These are phyloP conservation scores for Gaeumannomyces tritici DNA, from an alignment of 2,329 filamentous ascomycete species.

Conservation along the genomic window DNA sequence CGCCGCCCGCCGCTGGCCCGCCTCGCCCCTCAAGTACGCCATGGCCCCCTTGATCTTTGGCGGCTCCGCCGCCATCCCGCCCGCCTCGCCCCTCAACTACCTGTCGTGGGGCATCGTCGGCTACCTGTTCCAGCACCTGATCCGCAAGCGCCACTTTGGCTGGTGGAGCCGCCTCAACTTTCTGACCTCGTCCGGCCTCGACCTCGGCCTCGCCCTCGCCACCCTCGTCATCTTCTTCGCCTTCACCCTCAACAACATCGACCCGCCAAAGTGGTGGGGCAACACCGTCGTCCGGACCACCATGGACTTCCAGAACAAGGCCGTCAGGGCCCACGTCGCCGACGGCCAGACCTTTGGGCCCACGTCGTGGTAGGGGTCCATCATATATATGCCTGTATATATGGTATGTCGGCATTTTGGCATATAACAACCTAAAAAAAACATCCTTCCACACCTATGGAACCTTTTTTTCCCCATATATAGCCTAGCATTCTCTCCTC, in stretches of 20 bases:
- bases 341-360: constrained; percentile 55
- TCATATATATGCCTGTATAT: background rate
- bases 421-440: too few relatives aligned
- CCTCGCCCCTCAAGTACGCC: constrained; percentile 38
- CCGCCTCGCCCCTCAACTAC: constrained; percentile 65
- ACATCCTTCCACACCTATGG: too few relatives aligned
- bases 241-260: constrained; percentile 52
- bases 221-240: constrained; percentile 64
- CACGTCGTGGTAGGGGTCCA: constrained; percentile 32
- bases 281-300: constrained; percentile 49
- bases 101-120: constrained; percentile 65
- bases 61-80: constrained; percentile 47
- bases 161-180: constrained; percentile 74
- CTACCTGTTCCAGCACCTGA: constrained; percentile 58
- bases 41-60: constrained; percentile 57
- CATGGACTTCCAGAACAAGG: constrained; percentile 50
- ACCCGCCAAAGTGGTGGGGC: constrained; percentile 61
- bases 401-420: background rate
- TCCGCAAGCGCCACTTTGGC: constrained; percentile 51
- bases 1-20: constrained; percentile 38
- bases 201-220: constrained; percentile 56
- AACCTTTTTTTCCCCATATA: background rate
- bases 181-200: constrained; percentile 58
- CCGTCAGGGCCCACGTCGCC: constrained; percentile 42
- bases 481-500: background rate